These are phyloP conservation scores for Paramyrothecium sp. DNA, from an alignment of 2,329 filamentous ascomycete genomes.

Conservation along the genomic window DNA sequence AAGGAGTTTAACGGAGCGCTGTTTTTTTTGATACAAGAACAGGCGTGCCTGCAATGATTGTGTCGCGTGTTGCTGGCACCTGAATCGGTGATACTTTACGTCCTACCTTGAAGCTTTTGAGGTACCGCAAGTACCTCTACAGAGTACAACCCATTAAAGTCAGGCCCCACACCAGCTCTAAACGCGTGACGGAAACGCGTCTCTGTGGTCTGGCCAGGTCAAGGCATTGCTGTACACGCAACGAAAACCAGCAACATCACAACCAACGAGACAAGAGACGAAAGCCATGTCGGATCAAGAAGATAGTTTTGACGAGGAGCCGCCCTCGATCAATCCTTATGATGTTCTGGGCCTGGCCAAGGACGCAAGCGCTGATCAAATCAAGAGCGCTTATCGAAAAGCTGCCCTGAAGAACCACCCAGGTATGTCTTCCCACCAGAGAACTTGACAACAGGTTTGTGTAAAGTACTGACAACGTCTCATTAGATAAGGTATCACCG, in stretches of 20 bases:
- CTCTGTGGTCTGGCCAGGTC: background rate
- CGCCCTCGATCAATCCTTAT: constrained; percentile 73
- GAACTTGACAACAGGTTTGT: too few relatives aligned
- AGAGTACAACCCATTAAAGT: background rate
- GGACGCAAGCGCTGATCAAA: constrained; percentile 70
- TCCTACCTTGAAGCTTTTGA: too few relatives aligned
- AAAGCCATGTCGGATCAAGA: constrained; percentile 45
- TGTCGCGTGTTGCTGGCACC: too few relatives aligned
- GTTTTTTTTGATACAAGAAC: background rate
- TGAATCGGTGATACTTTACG: too few relatives aligned
- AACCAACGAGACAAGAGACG: constrained; percentile 11
- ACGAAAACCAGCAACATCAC: constrained; percentile 2
- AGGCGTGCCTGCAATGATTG: too few relatives aligned
- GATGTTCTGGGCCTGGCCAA: constrained; percentile 71
- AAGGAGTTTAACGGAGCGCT: background rate
- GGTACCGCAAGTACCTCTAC: too few relatives aligned
- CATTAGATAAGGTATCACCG: constrained; percentile 72
- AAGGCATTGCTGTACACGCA: too few relatives aligned
- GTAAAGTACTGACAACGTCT: constrained; percentile 11
- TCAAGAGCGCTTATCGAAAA: constrained; percentile 91
- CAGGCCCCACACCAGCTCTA: background rate
- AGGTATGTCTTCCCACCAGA: constrained; percentile 46
- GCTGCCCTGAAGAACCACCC: constrained; percentile 84
- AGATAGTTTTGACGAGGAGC: constrained; percentile 54
- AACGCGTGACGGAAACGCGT: background rate